A percentile compares a stretch with the other conserved stretches of the same genome.
phyloP scores from a whole-genome alignment of 2,329 filamentous ascomycete genomes.

The Colletotrichum falcatum region DNA sequence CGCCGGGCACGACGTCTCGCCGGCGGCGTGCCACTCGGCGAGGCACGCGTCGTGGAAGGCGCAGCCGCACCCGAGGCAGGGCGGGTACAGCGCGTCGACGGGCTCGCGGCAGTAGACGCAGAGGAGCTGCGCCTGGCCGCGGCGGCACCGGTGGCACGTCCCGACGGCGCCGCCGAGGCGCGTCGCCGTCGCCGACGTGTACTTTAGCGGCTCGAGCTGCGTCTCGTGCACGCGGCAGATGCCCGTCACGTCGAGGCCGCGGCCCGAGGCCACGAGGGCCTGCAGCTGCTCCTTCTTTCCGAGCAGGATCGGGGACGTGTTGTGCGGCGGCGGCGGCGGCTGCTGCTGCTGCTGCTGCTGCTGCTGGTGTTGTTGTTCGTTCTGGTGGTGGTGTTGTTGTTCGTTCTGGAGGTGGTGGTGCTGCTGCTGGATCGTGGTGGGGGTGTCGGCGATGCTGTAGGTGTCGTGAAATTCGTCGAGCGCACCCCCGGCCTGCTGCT shows the following conservation, averaged over 20 bases:
- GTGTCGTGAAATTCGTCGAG: slow-evolving; percentile 51
- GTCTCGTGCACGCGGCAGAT: slow-evolving; percentile 72
- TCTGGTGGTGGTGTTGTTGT: slow-evolving; percentile 50
- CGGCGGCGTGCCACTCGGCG: slow-evolving; percentile 68
- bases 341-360: slow-evolving; percentile 15
- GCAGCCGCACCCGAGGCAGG: slow-evolving; percentile 73
- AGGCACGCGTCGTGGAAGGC: slow-evolving; percentile 70
- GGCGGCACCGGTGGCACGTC: slow-evolving; percentile 61
- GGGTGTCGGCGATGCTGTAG: slow-evolving; percentile 53
- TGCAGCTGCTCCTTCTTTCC: slow-evolving; percentile 67
- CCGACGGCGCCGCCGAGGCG: slow-evolving; percentile 62
- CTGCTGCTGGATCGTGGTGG: slow-evolving; percentile 42
- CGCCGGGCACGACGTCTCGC: slow-evolving; percentile 69
- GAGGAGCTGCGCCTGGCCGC: slow-evolving; percentile 67
- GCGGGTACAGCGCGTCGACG: slow-evolving; percentile 68
- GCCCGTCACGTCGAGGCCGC: slow-evolving; percentile 72
- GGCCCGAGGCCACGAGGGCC: slow-evolving; percentile 62
- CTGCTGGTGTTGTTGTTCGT: slow-evolving; percentile 46
- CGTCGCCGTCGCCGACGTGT: slow-evolving; percentile 54
- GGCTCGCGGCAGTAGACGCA: slow-evolving; percentile 74
- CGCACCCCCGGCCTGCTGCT: slow-evolving; percentile 47
- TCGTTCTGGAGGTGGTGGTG: slow-evolving; percentile 46
- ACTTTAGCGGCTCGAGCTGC: slow-evolving; percentile 69
- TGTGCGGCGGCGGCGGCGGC: slow-evolving; percentile 54
- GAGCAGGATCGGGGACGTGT: slow-evolving; percentile 65